Conservation (phyloP, 805 yeast species). For the Schwanniomyces vanrijiae region DNA sequence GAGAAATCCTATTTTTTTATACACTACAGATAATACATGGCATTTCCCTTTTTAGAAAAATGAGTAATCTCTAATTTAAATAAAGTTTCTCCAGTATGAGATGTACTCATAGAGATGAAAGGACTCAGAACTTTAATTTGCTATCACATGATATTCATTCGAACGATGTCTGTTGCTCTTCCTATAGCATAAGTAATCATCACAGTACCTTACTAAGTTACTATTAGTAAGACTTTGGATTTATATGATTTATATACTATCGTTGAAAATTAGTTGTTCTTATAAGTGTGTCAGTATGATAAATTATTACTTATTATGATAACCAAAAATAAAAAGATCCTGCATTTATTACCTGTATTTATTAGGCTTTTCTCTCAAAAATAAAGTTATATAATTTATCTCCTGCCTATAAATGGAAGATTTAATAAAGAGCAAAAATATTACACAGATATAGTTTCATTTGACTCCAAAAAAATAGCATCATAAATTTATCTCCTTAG, state of each 20-base stretch:
- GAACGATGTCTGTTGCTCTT: conserved; percentile 8
- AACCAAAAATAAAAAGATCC: too few species aligned
- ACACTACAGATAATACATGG: not conserved
- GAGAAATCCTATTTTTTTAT: not conserved
- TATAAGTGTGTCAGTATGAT: too few species aligned
- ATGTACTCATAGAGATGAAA: not conserved
- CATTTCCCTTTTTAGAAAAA: conserved; percentile 2
- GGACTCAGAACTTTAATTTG: conserved; percentile 6
- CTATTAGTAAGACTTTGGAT: not conserved
- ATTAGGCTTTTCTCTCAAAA: too few species aligned
- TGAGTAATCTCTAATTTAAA: conserved; percentile 1
- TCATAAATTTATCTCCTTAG: too few species aligned
- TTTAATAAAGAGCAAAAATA: too few species aligned
- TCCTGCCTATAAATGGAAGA: too few species aligned
- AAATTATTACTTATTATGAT: too few species aligned
- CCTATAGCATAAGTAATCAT: conserved; percentile 2
- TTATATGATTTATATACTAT: not conserved
- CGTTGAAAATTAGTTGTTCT: too few species aligned
- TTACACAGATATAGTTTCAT: too few species aligned
- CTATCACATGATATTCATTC: not conserved
- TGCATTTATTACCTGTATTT: too few species aligned
- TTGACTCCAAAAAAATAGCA: too few species aligned
- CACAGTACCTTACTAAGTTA: not conserved
- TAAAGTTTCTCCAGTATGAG: not conserved
- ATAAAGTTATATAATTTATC: too few species aligned